Evolutionary conservation across 805 yeast genomes (phyloP).

Genomic region (Nakazawaea ernobii): DNA sequence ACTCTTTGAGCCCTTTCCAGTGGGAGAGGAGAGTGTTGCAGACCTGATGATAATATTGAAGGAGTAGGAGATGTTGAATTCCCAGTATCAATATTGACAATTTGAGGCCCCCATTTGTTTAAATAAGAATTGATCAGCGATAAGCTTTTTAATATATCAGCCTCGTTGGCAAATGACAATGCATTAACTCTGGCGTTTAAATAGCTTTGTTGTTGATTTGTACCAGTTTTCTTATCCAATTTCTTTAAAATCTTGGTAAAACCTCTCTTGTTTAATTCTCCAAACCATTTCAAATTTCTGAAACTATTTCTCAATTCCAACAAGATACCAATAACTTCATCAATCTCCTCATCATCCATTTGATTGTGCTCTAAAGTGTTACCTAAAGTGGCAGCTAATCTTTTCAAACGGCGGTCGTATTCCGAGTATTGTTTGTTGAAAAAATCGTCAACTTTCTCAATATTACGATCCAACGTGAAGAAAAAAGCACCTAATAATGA

Average conservation of each 20-base stretch:
- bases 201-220: constrained; percentile 49
- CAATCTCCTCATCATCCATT: constrained; percentile 47
- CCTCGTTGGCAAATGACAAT: constrained; percentile 71
- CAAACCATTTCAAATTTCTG: constrained; percentile 88
- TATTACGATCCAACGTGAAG: constrained; percentile 70
- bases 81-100: constrained; percentile 12
- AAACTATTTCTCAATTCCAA: constrained; percentile 71
- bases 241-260: constrained; percentile 85
- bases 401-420: constrained; percentile 62
- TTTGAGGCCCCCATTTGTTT: constrained; percentile 44
- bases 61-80: constrained; percentile 2
- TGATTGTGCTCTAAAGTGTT: constrained; percentile 19
- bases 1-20: not conserved
- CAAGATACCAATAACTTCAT: constrained; percentile 60
- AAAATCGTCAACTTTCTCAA: constrained; percentile 76
- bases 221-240: constrained; percentile 77
- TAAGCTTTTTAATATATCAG: constrained; percentile 50
- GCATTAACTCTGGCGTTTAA: constrained; percentile 65
- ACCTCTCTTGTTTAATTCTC: constrained; percentile 88
- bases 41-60: constrained; percentile 16
- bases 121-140: constrained; percentile 45
- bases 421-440: constrained; percentile 70
- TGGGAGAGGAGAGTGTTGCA: not conserved
- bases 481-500: constrained; percentile 60
- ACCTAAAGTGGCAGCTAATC: constrained; percentile 35